phyloP scores from a whole-genome alignment of 306 rosid genomes.

The Citrullus colocynthis region DNA sequence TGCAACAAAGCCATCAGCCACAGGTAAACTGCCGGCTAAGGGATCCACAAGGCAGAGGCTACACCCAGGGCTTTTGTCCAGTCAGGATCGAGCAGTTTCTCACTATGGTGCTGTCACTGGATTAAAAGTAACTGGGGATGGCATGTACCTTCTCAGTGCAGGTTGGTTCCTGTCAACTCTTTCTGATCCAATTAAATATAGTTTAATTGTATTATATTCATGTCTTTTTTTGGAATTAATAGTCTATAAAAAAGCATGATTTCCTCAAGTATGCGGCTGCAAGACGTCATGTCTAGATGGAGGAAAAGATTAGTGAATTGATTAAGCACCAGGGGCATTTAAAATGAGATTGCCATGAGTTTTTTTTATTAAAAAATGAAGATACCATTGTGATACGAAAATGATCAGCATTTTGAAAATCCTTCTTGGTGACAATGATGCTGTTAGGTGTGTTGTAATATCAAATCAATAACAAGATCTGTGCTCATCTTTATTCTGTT shows the following conservation, averaged over 20 bases:
- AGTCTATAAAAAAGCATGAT: background rate
- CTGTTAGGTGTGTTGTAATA: background rate
- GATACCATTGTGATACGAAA: background rate
- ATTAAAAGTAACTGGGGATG: slow-evolving; percentile 69
- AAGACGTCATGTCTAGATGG: background rate
- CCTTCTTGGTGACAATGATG: background rate
- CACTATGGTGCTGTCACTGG: slow-evolving; percentile 97
- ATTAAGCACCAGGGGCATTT: background rate
- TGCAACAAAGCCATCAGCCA: slow-evolving; percentile 34
- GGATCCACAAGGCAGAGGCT: slow-evolving; percentile 61
- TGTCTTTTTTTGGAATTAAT: background rate
- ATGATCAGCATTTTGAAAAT: background rate
- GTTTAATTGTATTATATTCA: background rate
- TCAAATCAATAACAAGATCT: background rate
- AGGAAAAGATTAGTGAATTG: background rate
- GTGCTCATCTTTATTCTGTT: background rate
- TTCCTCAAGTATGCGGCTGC: background rate
- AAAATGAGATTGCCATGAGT: background rate
- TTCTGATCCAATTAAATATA: background rate
- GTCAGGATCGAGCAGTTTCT: slow-evolving; percentile 89
- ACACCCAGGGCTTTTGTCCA: slow-evolving; percentile 91
- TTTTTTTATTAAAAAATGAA: background rate
- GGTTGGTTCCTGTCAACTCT: slow-evolving; percentile 19
- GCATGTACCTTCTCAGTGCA: slow-evolving; percentile 93
- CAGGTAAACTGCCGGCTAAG: slow-evolving; percentile 44